Evolutionary conservation across 345 rosid genomes (phyloP), one percentile per base, ranked within the genome.

Genomic region (Eucalyptus globulus): DNA sequence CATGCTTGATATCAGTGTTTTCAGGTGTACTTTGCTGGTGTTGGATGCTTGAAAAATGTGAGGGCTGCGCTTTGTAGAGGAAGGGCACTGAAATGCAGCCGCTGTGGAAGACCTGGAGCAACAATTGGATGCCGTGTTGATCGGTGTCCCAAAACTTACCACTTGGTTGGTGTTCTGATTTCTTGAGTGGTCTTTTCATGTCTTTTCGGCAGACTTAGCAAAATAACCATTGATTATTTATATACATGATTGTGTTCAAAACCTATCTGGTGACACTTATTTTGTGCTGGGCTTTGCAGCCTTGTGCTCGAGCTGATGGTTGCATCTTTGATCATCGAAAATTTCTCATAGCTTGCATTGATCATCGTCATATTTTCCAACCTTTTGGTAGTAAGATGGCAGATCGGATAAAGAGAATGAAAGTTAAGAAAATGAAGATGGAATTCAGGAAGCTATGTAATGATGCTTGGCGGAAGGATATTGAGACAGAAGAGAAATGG

Each of bases 101-200:
- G 98, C 89, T 97, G 99, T 93, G 98, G 97, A 92, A 95, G 99
- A 93, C 97, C 98, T 88, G 99, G 99, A 88, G 99, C 99, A 90
- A 97, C 99, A 87, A 98, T 95, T 88, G 99, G 99, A 86, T 98
- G 99, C 91, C 99, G 99, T 86, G 99, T 98, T 90, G 99, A 98
- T 93, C 94, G 98, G 31, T 98, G 99, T 92, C 99, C 98, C 50
- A 97, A 93, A 95, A 98, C 99, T 90, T 98, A 98, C 91, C 99
- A 98, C 92, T 93, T 97, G 99, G 99, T 97, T 76, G 80, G 95
- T 94, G 43, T 90, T 92, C 87, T 91, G 37, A 83, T 62, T 60
- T 87, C 85, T 90, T 86, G 29, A 56, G 40, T 56, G 29, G 87
- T 86, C n/a, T 53, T 53, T 87, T 50, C 47, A 44, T 31, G 47